Conservation (phyloP, 306 rosid species). For the Luffa aegyptiaca region DNA sequence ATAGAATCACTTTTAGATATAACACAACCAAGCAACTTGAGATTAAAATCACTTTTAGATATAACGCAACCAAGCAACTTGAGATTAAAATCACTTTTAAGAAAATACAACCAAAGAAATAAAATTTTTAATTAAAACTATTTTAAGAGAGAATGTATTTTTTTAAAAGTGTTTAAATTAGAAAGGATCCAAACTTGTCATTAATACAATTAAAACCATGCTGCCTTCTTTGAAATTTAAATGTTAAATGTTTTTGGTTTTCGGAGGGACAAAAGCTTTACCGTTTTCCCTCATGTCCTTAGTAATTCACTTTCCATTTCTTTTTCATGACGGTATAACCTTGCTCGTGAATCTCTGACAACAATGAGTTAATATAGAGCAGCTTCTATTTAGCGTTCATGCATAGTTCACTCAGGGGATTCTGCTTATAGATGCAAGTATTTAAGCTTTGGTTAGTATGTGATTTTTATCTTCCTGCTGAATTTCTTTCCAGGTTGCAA, state of each 20-base stretch:
- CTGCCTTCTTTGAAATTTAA: background rate
- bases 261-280: background rate
- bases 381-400: background rate
- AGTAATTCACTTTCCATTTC: background rate
- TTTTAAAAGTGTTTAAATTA: too few relatives aligned
- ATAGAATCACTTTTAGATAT: too few relatives aligned
- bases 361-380: background rate
- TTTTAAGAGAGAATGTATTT: background rate
- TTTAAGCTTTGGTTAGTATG: background rate
- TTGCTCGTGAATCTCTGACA: background rate
- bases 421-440: background rate
- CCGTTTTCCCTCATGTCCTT: background rate
- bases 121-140: too few relatives aligned
- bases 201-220: too few relatives aligned
- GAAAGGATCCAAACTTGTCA: too few relatives aligned
- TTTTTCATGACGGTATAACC: background rate
- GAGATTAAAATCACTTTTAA: too few relatives aligned
- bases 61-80: too few relatives aligned
- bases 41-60: too few relatives aligned
- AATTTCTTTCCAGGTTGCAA: slow-evolving; percentile 56
- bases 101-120: too few relatives aligned
- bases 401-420: background rate
- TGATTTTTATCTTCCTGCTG: background rate
- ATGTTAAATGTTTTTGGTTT: background rate
- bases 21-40: too few relatives aligned